Evolutionary conservation across 768 basidiomycete genomes (phyloP), one percentile per base, ranked within the genome.

Genomic region (Russula virescens): DNA sequence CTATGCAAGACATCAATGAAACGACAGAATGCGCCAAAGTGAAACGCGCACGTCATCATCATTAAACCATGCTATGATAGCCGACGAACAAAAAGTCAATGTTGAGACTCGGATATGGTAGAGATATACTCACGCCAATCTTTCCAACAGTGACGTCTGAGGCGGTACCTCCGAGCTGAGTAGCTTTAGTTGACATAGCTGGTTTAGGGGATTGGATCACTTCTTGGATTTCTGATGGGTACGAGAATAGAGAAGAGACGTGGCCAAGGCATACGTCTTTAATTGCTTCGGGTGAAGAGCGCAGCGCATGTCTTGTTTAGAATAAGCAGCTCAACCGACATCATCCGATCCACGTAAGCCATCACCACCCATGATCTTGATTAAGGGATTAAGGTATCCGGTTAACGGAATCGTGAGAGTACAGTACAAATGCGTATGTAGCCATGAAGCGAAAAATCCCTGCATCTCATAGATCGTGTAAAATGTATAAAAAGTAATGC

Each of bases 41-140:
- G 58, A 28, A 35, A 40, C 1, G 69, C 75, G 58, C 66, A 83
- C 76, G 82, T 86, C 77, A 85, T 80, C 69, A 79, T 74, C 82
- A 84, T 82, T 46, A 85, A 73, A 1, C 84, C 83, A 65, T 79
- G 58, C 55, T 59, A 25, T 35, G 38, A 38, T 38, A 38, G 38
- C 8, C 8, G 23, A 19, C 25, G 26, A 10, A 26, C 13, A 9
- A 28, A 21, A 18, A 21, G 21, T 60, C 43, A 63, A 62, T n/a
- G 21, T 38, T 9, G 5, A 10, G 5, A 23, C 13, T n/a, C 5
- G 51, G 21, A 58, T 3, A 25, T 23, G n/a, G 25, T n/a, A 18
- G 28, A 25, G 13, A 2, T 14, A 7, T 18, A 73, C 77, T 64
- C 61, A 80, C 78, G 5, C 73, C 78, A 42, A 79, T 72, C 66